Evolutionary conservation across 306 rosid genomes (phyloP).

Genomic region (Crotalaria pallida): DNA sequence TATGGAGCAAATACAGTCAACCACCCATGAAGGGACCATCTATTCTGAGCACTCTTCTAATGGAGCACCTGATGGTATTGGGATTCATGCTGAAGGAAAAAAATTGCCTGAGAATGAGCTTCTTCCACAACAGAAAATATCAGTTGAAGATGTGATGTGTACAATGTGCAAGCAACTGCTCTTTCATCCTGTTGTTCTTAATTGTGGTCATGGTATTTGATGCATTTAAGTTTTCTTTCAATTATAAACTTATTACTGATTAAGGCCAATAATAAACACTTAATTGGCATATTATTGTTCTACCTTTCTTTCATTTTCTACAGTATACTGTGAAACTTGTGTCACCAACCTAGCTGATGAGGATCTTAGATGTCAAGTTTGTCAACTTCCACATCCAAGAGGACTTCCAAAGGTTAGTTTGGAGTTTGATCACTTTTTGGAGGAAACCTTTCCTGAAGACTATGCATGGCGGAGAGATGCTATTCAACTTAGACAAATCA

Average conservation of each 20-base stretch:
- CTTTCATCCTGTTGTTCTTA: conserved; percentile 69
- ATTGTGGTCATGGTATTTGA: conserved; percentile 82
- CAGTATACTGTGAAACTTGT: conserved; percentile 76
- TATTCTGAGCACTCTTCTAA: not conserved
- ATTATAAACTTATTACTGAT: conserved; percentile 12
- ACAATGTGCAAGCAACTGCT: conserved; percentile 60
- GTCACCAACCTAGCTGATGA: conserved; percentile 32
- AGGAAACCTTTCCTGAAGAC: conserved; percentile 57
- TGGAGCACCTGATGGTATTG: conserved; percentile 26
- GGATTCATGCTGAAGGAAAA: conserved; percentile 26
- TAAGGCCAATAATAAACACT: not conserved
- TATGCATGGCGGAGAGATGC: conserved; percentile 45
- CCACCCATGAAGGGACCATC: not conserved
- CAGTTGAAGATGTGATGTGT: conserved; percentile 62
- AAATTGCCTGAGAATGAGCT: conserved; percentile 23
- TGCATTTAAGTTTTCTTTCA: conserved; percentile 13
- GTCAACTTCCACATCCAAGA: conserved; percentile 63
- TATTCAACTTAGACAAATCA: conserved; percentile 35
- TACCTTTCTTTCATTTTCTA: conserved; percentile 5
- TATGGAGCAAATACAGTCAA: conserved; percentile 13
- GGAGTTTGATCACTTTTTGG: conserved; percentile 56
- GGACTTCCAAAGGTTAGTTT: conserved; percentile 66
- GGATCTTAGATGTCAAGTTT: conserved; percentile 62
- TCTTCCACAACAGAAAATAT: conserved; percentile 27
- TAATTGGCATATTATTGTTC: conserved; percentile 7